Percentiles rank a stretch among this genome's conserved stretches.
Evolutionary conservation across 2,329 filamentous ascomycete genomes (phyloP).

Genomic region (Fusarium coicis): DNA sequence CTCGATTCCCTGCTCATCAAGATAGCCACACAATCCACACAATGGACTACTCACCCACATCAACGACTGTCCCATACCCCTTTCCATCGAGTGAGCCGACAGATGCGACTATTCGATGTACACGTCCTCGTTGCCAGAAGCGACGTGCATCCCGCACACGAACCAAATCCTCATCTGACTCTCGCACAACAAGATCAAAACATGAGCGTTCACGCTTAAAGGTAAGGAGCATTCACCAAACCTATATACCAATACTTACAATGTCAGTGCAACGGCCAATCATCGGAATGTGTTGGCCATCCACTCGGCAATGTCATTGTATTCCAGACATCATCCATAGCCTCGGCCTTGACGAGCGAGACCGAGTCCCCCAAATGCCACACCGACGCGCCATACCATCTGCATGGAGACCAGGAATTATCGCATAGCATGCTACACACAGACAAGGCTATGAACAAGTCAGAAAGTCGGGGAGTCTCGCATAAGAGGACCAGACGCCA

Average conservation of each 20-base stretch:
- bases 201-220: fast-evolving
- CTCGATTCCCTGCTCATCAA: not conserved
- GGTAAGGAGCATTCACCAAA: fast-evolving
- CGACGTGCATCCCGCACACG: not conserved
- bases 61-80: not conserved
- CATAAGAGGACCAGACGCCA: not conserved
- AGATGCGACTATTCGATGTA: not conserved
- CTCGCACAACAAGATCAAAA: not conserved
- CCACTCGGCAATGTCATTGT: not conserved
- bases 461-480: fast-evolving
- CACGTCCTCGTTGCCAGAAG: not conserved
- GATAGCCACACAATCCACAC: not conserved
- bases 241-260: not conserved
- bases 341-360: not conserved
- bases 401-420: too few species aligned
- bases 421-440: fast-evolving
- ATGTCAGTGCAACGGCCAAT: not conserved
- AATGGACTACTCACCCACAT: not conserved
- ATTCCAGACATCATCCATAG: not conserved
- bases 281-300: not conserved
- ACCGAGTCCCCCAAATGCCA: not conserved
- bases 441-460: not conserved
- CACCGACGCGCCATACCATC: not conserved
- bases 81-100: not conserved
- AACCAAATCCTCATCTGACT: not conserved